Percentiles rank a stretch among this genome's conserved stretches.
Conservation (phyloP, 2,329 filamentous ascomycete genomes). For the Sclerotiophoma versabilis region DNA sequence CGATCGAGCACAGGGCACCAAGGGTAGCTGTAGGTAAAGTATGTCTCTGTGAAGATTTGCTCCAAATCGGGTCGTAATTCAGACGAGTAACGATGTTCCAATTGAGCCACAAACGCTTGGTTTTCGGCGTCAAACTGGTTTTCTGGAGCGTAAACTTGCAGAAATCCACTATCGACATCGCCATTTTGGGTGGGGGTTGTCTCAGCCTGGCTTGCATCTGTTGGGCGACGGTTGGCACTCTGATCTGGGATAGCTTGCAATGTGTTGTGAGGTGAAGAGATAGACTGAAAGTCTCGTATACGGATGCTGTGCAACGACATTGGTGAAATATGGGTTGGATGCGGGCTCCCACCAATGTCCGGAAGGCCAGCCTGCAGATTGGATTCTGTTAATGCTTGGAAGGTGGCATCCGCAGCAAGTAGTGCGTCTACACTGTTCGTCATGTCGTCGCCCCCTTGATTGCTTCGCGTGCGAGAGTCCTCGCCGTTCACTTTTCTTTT, state of each 20-base stretch:
- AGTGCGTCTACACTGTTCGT: slow-evolving; percentile 22
- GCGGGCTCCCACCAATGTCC: not conserved
- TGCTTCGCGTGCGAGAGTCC: not conserved
- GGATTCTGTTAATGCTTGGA: slow-evolving; percentile 3
- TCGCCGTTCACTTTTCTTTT: slow-evolving; percentile 13
- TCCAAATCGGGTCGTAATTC: slow-evolving; percentile 26
- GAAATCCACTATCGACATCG: slow-evolving; percentile 28
- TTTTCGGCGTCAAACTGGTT: slow-evolving; percentile 31
- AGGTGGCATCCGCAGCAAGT: slow-evolving; percentile 20
- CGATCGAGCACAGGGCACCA: slow-evolving; percentile 34
- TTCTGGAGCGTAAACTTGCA: slow-evolving; percentile 28
- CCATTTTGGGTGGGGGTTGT: slow-evolving; percentile 25
- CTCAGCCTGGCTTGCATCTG: slow-evolving; percentile 17
- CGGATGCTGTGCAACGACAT: slow-evolving; percentile 11
- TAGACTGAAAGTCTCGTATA: slow-evolving; percentile 4
- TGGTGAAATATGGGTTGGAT: slow-evolving; percentile 12
- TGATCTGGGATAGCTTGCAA: slow-evolving; percentile 5
- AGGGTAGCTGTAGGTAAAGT: slow-evolving; percentile 30
- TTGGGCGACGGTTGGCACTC: not conserved
- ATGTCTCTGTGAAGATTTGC: slow-evolving; percentile 30
- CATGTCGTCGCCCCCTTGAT: not conserved
- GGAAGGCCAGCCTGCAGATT: not conserved
- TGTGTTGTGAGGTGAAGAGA: slow-evolving; percentile 12
- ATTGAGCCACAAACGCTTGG: slow-evolving; percentile 29
- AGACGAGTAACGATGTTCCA: slow-evolving; percentile 26